Evolutionary conservation across 148 eudicot genomes (phyloP).

Genomic region (Agrostemma githago): DNA sequence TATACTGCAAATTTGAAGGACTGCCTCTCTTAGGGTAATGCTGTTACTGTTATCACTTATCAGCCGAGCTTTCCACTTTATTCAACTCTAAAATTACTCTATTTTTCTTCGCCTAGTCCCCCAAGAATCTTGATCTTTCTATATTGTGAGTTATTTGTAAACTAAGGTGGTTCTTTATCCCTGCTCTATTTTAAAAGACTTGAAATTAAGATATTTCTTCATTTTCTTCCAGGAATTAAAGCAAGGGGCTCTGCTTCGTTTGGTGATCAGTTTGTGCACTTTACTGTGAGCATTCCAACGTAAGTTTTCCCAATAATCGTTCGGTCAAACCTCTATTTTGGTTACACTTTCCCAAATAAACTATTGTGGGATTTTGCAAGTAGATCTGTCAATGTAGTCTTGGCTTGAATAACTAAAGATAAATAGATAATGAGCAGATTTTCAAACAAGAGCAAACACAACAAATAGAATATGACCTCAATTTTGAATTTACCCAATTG

Average conservation of each 20-base stretch:
- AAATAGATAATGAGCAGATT: background rate
- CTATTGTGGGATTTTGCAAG: background rate
- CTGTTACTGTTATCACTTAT: background rate
- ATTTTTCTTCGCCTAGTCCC: background rate
- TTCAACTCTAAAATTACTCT: background rate
- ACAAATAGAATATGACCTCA: too few relatives aligned
- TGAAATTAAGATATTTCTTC: background rate
- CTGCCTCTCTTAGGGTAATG: background rate
- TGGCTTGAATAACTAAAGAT: background rate
- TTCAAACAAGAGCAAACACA: too few relatives aligned
- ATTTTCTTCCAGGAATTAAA: conserved; percentile 61
- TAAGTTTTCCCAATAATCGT: conserved; percentile 30
- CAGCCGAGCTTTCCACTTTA: background rate
- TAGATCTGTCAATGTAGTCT: background rate
- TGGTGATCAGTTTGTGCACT: conserved; percentile 93
- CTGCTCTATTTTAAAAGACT: background rate
- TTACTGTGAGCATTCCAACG: conserved; percentile 87
- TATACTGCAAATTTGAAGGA: conserved; percentile 1
- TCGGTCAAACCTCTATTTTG: background rate
- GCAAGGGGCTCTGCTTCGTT: conserved; percentile 58
- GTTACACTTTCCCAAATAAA: too few relatives aligned
- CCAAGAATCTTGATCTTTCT: background rate
- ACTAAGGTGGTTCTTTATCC: background rate
- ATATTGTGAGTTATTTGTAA: background rate
- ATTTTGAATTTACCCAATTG: too few relatives aligned